Conservation (phyloP, 2,329 filamentous ascomycete genomes). For the Microdochium bolleyi region DNA sequence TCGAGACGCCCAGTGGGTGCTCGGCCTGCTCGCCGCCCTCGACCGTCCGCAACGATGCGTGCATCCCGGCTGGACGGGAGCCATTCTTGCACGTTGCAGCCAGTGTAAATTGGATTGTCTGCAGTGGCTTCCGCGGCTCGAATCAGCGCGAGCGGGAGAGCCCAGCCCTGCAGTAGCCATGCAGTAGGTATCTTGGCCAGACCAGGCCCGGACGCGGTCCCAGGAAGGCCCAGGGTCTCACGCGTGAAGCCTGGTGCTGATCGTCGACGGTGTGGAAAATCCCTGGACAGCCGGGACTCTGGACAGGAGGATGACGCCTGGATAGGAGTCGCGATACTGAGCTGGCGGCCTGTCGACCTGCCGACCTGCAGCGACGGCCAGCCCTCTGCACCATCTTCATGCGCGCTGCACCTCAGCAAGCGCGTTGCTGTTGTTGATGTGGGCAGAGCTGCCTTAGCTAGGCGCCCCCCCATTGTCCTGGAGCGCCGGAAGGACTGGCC, state of each 20-base stretch:
- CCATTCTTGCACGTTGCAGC: not conserved
- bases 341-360: no score
- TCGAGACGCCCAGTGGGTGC: no score
- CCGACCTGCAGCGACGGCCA: no score
- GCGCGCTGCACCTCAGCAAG: no score
- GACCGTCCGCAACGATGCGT: no score
- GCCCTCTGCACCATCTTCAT: no score
- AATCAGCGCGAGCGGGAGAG: not conserved
- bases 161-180: not conserved
- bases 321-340: no score
- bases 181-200: not conserved
- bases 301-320: no score
- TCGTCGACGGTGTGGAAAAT: not conserved
- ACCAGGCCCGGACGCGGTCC: not conserved
- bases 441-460: no score
- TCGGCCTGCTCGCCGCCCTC: no score
- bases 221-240: not conserved
- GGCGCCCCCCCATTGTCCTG: no score
- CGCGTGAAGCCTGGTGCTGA: not conserved
- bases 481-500: not conserved
- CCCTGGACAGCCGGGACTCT: not conserved
- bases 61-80: not conserved
- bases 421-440: no score
- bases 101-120: not conserved
- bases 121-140: not conserved